Evolutionary conservation across 2,329 filamentous ascomycete species (phyloP).

Genomic region (Paracoccidioides brasiliensis): DNA sequence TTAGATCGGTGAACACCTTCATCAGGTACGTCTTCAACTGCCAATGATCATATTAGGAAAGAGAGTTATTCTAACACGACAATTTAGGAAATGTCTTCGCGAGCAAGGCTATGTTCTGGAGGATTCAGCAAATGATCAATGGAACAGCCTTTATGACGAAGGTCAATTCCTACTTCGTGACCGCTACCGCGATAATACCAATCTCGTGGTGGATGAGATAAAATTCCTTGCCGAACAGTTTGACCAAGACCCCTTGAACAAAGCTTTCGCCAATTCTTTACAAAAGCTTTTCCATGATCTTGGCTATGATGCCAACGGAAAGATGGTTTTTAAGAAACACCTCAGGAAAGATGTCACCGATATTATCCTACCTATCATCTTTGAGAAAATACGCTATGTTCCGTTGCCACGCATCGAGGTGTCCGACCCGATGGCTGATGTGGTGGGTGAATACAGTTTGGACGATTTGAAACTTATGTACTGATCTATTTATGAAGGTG

Average conservation of each 20-base stretch:
- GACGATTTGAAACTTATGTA: background rate
- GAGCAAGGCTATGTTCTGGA: slow-evolving; percentile 86
- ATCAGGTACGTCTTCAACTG: slow-evolving; percentile 36
- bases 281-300: slow-evolving; percentile 81
- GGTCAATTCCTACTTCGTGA: slow-evolving; percentile 78
- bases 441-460: slow-evolving; percentile 27
- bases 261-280: slow-evolving; percentile 59
- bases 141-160: slow-evolving; percentile 72
- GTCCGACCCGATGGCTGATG: slow-evolving; percentile 69
- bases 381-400: slow-evolving; percentile 79
- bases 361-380: slow-evolving; percentile 67
- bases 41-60: background rate
- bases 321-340: slow-evolving; percentile 82
- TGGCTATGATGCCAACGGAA: slow-evolving; percentile 75
- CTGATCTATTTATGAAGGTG: slow-evolving; percentile 28
- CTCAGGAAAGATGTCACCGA: slow-evolving; percentile 78
- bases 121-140: slow-evolving; percentile 64
- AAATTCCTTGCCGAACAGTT: slow-evolving; percentile 87
- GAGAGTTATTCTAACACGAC: slow-evolving; percentile 2
- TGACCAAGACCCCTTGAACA: slow-evolving; percentile 76
- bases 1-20: slow-evolving; percentile 63
- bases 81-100: slow-evolving; percentile 55
- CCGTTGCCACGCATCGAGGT: slow-evolving; percentile 92
- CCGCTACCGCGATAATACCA: slow-evolving; percentile 74
- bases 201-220: slow-evolving; percentile 75